These are phyloP conservation scores for Populus alba DNA, from an alignment of 345 rosid species.

Conservation along the genomic window DNA sequence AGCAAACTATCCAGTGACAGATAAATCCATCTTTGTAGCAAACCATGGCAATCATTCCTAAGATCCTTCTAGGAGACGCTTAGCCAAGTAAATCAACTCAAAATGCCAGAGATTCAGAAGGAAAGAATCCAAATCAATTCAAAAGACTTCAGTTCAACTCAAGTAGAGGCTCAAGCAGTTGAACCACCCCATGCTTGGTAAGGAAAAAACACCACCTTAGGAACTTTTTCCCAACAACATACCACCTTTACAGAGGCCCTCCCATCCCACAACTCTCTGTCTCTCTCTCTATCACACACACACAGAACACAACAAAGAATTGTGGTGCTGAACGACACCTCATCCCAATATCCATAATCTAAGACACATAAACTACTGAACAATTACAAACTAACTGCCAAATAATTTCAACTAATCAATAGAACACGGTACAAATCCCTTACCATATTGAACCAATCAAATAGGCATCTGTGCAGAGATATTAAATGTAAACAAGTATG, in stretches of 20 bases:
- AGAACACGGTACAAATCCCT: neutral
- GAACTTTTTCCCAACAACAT: neutral
- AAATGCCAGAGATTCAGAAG: slow-evolving; percentile 2
- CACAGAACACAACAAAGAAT: neutral
- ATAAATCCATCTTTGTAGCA: slow-evolving; percentile 14
- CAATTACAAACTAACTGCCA: neutral
- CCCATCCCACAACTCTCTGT: neutral
- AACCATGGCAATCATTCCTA: slow-evolving; percentile 10
- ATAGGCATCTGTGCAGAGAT: neutral
- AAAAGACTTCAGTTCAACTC: slow-evolving; percentile 9
- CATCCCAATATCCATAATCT: neutral
- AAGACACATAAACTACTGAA: neutral
- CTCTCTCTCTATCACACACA: neutral
- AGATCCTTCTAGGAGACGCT: slow-evolving; percentile 1
- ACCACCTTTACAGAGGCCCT: neutral
- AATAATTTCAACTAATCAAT: neutral
- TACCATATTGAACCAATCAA: neutral
- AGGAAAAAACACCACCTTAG: neutral
- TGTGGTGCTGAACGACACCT: neutral
- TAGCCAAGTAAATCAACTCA: slow-evolving; percentile 4
- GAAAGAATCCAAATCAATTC: slow-evolving; percentile 2
- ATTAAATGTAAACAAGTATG: neutral
- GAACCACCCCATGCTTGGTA: neutral
- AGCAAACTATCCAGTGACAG: slow-evolving; percentile 4
- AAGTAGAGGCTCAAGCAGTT: neutral